Percentiles rank a stretch among this genome's conserved stretches.
Conservation (phyloP, 805 yeast species). For the Zygosaccharomyces kombuchaensis region DNA sequence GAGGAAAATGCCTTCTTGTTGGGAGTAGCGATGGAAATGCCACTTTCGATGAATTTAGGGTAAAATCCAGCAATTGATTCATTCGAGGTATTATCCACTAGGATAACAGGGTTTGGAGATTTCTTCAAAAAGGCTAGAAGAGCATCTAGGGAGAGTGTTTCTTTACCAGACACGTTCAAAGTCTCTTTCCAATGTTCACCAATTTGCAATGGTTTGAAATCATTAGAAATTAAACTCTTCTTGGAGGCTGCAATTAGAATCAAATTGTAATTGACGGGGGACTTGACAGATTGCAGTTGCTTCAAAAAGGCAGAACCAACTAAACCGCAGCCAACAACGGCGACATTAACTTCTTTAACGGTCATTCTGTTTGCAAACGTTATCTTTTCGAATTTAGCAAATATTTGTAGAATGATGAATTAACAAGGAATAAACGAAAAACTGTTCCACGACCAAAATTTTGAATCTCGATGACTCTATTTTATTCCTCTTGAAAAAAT, state of each 20-base stretch:
- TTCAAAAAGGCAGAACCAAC: conserved; percentile 89
- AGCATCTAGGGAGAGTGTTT: conserved; percentile 50
- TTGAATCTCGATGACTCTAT: too few relatives aligned
- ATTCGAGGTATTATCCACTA: conserved; percentile 93
- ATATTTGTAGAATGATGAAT: neutral
- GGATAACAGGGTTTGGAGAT: conserved; percentile 69
- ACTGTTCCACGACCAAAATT: neutral
- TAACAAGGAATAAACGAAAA: too few relatives aligned
- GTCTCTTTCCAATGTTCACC: conserved; percentile 49
- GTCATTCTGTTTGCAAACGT: conserved; percentile 30
- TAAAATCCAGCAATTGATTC: conserved; percentile 71
- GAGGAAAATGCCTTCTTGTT: conserved; percentile 96
- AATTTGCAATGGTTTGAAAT: conserved; percentile 64
- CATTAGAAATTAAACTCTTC: conserved; percentile 62
- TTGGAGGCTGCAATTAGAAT: conserved; percentile 73
- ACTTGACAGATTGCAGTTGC: conserved; percentile 63
- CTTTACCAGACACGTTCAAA: conserved; percentile 42
- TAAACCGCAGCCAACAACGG: conserved; percentile 84
- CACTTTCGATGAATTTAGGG: conserved; percentile 65
- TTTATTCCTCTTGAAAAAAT: neutral
- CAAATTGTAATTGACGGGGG: conserved; percentile 68
- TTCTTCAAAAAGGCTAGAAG: conserved; percentile 58
- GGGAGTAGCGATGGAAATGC: conserved; percentile 95
- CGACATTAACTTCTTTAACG: conserved; percentile 54
- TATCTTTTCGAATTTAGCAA: neutral